A percentile compares a stretch with the other conserved stretches of the same genome.
Evolutionary conservation across 1,284 basidiomycete species (phyloP).

Genomic region (Apiotrichum sp.): DNA sequence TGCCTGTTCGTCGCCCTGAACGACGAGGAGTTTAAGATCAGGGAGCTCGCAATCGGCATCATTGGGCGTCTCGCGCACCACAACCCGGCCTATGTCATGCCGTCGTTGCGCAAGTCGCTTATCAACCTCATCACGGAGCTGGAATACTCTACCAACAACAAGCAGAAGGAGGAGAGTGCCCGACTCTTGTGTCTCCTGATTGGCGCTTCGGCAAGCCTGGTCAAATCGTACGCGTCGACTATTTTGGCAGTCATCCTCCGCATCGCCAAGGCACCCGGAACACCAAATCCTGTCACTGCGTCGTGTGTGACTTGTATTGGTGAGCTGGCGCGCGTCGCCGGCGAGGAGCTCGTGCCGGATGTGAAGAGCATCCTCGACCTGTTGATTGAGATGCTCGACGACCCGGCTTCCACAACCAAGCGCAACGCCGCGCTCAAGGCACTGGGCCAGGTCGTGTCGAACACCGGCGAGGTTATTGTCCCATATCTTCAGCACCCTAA

Average conservation of each 20-base stretch:
- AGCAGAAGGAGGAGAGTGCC: constrained; percentile 81
- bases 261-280: constrained; percentile 70
- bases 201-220: constrained; percentile 83
- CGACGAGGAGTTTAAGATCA: constrained; percentile 92
- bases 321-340: constrained; percentile 87
- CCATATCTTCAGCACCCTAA: constrained; percentile 89
- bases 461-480: constrained; percentile 88
- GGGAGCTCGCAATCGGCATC: constrained; percentile 80
- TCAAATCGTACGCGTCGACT: constrained; percentile 95
- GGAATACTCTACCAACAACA: constrained; percentile 89
- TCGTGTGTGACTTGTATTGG: constrained; percentile 92
- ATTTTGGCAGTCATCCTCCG: constrained; percentile 85
- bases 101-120: constrained; percentile 87
- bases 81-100: constrained; percentile 99
- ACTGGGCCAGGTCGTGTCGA: constrained; percentile 90
- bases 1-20: constrained; percentile 96
- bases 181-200: constrained; percentile 79
- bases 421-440: constrained; percentile 92
- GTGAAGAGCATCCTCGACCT: constrained; percentile 84
- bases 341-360: constrained; percentile 79
- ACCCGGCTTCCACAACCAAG: constrained; percentile 67
- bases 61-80: constrained; percentile 92
- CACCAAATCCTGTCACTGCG: constrained; percentile 80
- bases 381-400: constrained; percentile 79
- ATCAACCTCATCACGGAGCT: constrained; percentile 96